Evolutionary conservation across 768 basidiomycete genomes (phyloP).

Genomic region (Leccinum subtestaceum): DNA sequence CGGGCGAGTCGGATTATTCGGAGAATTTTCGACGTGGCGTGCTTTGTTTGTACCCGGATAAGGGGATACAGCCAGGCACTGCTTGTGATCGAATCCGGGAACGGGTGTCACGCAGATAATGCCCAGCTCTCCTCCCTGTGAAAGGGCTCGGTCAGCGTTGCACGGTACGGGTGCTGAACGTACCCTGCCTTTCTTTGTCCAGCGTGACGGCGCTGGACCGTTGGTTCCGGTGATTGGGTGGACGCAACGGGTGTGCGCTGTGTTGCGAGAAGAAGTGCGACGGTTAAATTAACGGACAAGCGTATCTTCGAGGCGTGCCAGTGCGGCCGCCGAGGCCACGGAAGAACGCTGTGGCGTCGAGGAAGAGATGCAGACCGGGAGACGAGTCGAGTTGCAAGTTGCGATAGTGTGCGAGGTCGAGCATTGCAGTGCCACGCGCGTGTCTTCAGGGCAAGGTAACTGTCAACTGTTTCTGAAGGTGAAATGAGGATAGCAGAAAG

Average conservation of each 20-base stretch:
- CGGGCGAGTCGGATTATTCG: constrained; percentile 12
- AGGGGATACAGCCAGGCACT: constrained; percentile 21
- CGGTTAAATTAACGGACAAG: constrained; percentile 22
- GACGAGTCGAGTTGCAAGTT: constrained; percentile 2
- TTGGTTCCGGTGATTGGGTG: constrained; percentile 25
- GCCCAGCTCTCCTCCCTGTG: background rate
- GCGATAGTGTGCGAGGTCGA: constrained; percentile 8
- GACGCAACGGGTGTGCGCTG: constrained; percentile 14
- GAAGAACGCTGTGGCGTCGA: background rate
- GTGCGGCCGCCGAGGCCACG: background rate
- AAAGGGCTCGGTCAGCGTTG: constrained; percentile 5
- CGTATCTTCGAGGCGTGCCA: constrained; percentile 9
- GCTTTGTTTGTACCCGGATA: constrained; percentile 34
- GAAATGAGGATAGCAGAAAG: constrained; percentile 9
- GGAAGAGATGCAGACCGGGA: constrained; percentile 1
- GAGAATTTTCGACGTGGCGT: constrained; percentile 14
- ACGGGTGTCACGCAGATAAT: constrained; percentile 7
- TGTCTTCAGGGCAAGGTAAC: constrained; percentile 5
- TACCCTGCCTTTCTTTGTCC: constrained; percentile 9
- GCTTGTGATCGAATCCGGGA: constrained; percentile 25
- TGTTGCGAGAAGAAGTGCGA: constrained; percentile 15
- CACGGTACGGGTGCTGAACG: constrained; percentile 3
- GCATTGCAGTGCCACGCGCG: background rate
- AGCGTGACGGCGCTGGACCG: background rate
- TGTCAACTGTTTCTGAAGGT: constrained; percentile 5